A percentile compares a stretch with the other conserved stretches of the same genome.
Conservation (phyloP, 2,329 filamentous ascomycete species). For the Tolypocladium cylindrosporum region DNA sequence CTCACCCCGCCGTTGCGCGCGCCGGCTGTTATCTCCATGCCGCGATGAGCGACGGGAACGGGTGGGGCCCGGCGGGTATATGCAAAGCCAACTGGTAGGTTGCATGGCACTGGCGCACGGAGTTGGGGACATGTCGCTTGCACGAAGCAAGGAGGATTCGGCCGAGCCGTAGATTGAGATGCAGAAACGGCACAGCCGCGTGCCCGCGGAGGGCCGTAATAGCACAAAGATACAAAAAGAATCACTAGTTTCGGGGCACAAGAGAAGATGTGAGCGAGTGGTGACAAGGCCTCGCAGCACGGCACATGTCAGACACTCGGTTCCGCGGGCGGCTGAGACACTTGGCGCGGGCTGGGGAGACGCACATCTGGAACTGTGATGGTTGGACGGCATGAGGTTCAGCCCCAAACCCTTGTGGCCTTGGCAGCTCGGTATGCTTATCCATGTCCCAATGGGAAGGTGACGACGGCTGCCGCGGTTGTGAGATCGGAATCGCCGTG, state of each 20-base stretch:
- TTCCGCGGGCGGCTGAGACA: background rate
- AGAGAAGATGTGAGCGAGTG: background rate
- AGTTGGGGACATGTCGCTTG: constrained; percentile 21
- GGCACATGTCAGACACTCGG: background rate
- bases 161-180: background rate
- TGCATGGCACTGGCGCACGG: constrained; percentile 31
- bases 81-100: constrained; percentile 21
- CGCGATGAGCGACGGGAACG: constrained; percentile 8
- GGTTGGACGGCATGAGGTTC: background rate
- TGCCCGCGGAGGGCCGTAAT: background rate
- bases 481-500: background rate
- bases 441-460: background rate
- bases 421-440: background rate
- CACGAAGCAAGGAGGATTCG: background rate
- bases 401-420: background rate
- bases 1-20: background rate
- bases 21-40: background rate
- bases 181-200: background rate
- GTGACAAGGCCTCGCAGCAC: background rate
- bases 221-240: background rate
- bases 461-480: background rate
- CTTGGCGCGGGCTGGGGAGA: background rate
- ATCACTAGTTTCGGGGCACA: background rate
- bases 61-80: constrained; percentile 5
- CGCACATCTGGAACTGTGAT: background rate